These are phyloP conservation scores for Aureobasidium melanogenum DNA, from an alignment of 2,329 filamentous ascomycete genomes.

Conservation along the genomic window DNA sequence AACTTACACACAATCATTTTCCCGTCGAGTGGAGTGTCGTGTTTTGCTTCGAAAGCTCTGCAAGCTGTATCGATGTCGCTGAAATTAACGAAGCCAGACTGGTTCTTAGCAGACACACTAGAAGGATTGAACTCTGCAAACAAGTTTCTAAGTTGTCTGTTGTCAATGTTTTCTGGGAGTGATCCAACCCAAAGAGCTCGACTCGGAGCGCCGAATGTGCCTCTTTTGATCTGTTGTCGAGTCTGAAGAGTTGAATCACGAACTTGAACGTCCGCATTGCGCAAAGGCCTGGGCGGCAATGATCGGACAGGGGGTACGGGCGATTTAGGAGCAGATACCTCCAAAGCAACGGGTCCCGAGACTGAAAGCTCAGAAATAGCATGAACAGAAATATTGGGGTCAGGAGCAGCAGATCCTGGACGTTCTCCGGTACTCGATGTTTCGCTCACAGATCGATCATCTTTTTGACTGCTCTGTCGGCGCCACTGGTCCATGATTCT, in stretches of 20 bases:
- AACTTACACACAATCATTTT: not conserved
- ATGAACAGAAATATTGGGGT: not conserved
- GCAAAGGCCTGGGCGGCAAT: not conserved
- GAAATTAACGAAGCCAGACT: not conserved
- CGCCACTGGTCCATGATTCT: not conserved
- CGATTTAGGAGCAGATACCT: not conserved
- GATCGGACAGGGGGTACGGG: not conserved
- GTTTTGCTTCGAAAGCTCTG: not conserved
- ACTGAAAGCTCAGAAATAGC: not conserved
- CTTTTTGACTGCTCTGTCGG: not conserved
- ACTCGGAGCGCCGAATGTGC: not conserved
- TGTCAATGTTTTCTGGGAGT: not conserved
- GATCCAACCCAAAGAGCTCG: slow-evolving; percentile 3
- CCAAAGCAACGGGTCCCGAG: not conserved
- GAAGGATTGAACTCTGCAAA: not conserved
- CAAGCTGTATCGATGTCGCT: not conserved
- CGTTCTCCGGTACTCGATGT: not conserved
- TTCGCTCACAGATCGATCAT: not conserved
- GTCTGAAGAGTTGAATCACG: not conserved
- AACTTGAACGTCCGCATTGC: not conserved
- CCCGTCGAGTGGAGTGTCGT: not conserved
- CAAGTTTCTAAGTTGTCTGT: not conserved
- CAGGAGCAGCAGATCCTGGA: not conserved
- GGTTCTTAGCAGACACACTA: not conserved
- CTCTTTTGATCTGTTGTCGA: not conserved